phyloP scores from a whole-genome alignment of 169 alveolate species.

The Plasmodium fragile region DNA sequence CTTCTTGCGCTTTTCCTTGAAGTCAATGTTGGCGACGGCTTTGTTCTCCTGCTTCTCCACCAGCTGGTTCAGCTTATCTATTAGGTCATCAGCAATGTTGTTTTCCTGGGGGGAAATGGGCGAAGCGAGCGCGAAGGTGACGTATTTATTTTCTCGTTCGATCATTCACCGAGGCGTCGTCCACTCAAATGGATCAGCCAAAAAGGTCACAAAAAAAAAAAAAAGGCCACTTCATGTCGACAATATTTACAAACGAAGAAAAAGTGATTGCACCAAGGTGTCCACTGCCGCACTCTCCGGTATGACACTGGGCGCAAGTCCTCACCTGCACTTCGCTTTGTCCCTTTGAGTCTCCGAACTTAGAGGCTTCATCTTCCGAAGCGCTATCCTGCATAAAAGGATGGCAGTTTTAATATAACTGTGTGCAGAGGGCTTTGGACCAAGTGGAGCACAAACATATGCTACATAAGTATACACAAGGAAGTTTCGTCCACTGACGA shows the following conservation, averaged over 20 bases:
- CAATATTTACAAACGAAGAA: background rate
- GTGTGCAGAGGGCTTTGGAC: background rate
- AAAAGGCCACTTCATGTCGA: background rate
- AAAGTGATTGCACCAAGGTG: background rate
- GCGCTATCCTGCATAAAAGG: slow-evolving; percentile 64
- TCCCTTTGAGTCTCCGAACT: slow-evolving; percentile 72
- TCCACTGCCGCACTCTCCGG: background rate
- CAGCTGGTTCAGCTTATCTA: slow-evolving; percentile 68
- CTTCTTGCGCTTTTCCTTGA: slow-evolving; percentile 71
- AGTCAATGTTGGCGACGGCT: slow-evolving; percentile 48
- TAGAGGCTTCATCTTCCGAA: slow-evolving; percentile 76
- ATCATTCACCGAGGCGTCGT: background rate
- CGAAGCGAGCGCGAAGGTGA: background rate
- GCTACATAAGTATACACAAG: background rate
- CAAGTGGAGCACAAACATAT: background rate
- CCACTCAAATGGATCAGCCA: background rate
- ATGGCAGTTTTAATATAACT: background rate
- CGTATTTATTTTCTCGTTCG: background rate
- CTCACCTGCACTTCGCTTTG: slow-evolving; percentile 44
- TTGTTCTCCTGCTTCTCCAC: slow-evolving; percentile 73
- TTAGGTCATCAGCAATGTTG: slow-evolving; percentile 59
- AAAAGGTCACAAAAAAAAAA: background rate
- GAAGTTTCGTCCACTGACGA: background rate
- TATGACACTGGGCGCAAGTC: too few relatives aligned
- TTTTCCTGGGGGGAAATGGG: background rate